Percentiles rank a stretch among this genome's conserved stretches.
phyloP scores from a whole-genome alignment of 495 filamentous ascomycete species.

The Aspergillus sclerotioniger region DNA sequence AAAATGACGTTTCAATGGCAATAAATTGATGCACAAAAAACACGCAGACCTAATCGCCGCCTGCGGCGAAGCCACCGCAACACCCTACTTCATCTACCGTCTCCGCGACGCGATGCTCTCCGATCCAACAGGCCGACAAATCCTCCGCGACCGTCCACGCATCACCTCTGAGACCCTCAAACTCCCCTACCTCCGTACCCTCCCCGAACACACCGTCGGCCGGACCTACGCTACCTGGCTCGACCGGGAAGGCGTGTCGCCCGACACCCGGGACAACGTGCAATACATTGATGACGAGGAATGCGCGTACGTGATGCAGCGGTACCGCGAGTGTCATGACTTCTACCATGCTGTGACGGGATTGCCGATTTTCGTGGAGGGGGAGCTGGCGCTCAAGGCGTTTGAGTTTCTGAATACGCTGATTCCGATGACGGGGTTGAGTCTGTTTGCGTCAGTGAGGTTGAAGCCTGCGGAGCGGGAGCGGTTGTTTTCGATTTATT shows the following conservation, averaged over 20 bases:
- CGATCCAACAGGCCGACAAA: slow-evolving; percentile 79
- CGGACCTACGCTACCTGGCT: slow-evolving; percentile 82
- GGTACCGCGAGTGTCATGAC: slow-evolving; percentile 95
- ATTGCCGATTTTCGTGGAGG: slow-evolving; percentile 85
- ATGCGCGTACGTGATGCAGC: slow-evolving; percentile 98
- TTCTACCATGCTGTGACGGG: slow-evolving; percentile 98
- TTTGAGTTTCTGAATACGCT: slow-evolving; percentile 95
- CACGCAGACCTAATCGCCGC: slow-evolving; percentile 83
- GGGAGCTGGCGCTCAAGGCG: slow-evolving; percentile 91
- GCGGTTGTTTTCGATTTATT: slow-evolving; percentile 70
- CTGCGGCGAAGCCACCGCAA: slow-evolving; percentile 88
- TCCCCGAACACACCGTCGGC: slow-evolving; percentile 78
- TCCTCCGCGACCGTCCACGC: slow-evolving; percentile 84
- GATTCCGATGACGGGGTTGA: slow-evolving; percentile 91
- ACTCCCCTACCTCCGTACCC: slow-evolving; percentile 64
- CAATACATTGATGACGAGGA: slow-evolving; percentile 91
- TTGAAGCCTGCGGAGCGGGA: slow-evolving; percentile 73
- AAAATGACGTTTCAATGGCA: too few species aligned
- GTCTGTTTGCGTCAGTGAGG: slow-evolving; percentile 64
- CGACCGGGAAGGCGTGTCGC: slow-evolving; percentile 86
- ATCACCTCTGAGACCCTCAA: slow-evolving; percentile 77
- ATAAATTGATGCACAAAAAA: slow-evolving; percentile 4
- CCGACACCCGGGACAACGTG: slow-evolving; percentile 79
- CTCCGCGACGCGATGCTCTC: slow-evolving; percentile 90
- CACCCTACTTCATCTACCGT: slow-evolving; percentile 91